phyloP scores from a whole-genome alignment of 164 flowering plant species.

The Dillenia suffruticosa region DNA sequence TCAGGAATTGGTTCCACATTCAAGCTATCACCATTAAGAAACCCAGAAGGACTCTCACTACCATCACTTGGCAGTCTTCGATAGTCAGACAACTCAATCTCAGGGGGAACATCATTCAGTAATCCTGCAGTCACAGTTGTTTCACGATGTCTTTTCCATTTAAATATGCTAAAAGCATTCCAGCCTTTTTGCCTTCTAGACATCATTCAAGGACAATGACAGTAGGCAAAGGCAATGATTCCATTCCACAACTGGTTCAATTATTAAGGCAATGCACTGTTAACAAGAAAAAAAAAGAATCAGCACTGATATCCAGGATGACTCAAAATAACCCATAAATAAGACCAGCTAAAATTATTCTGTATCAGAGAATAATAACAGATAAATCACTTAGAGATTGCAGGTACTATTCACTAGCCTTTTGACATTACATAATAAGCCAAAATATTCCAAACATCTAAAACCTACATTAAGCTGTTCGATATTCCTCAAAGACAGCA shows the following conservation, averaged over 20 bases:
- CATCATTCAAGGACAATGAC: slow-evolving; percentile 62
- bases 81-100: slow-evolving; percentile 85
- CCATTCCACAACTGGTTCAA: slow-evolving; percentile 49
- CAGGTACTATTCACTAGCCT: no score
- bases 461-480: no score
- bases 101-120: slow-evolving; percentile 63
- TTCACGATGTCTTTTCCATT: slow-evolving; percentile 51
- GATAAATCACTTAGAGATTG: no score
- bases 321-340: no score
- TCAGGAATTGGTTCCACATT: slow-evolving; percentile 80
- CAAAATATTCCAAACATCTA: no score
- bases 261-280: slow-evolving; percentile 7
- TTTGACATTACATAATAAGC: no score
- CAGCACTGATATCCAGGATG: no score
- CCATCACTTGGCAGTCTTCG: slow-evolving; percentile 70
- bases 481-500: no score
- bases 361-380: no score
- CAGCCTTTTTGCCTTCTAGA: slow-evolving; percentile 49
- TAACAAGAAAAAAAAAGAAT: not conserved
- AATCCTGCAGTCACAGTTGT: slow-evolving; percentile 54
- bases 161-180: slow-evolving; percentile 48
- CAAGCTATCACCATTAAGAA: slow-evolving; percentile 80
- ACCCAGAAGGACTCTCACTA: slow-evolving; percentile 97
- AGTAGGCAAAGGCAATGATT: slow-evolving; percentile 37
- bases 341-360: no score